These are phyloP conservation scores for Paramyrothecium sp. DNA, from an alignment of 2,329 filamentous ascomycete genomes.

Conservation along the genomic window DNA sequence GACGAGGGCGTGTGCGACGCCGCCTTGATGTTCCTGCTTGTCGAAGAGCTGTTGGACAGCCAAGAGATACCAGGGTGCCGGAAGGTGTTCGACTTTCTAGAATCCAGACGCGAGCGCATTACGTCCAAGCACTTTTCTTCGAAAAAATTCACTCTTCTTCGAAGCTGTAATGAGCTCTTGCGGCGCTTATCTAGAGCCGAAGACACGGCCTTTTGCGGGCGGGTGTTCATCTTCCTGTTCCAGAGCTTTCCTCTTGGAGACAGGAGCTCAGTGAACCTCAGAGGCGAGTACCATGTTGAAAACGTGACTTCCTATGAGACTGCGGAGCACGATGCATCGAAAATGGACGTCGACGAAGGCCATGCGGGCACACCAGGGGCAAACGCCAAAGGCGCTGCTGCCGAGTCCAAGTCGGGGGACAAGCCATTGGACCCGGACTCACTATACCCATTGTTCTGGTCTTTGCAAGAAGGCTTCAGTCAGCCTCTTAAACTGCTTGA, in stretches of 20 bases:
- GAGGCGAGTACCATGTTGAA: slow-evolving; percentile 93
- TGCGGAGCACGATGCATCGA: slow-evolving; percentile 27
- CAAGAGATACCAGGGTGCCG: slow-evolving; percentile 92
- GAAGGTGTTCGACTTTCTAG: slow-evolving; percentile 89
- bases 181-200: slow-evolving; percentile 90
- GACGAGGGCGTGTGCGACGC: slow-evolving; percentile 78
- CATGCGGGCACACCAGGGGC: slow-evolving; percentile 32
- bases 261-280: slow-evolving; percentile 93
- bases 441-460: slow-evolving; percentile 93
- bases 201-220: slow-evolving; percentile 94
- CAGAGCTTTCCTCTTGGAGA: slow-evolving; percentile 96
- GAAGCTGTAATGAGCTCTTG: slow-evolving; percentile 93
- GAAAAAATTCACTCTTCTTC: slow-evolving; percentile 86
- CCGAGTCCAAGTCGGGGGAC: slow-evolving; percentile 43
- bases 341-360: slow-evolving; percentile 65
- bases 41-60: slow-evolving; percentile 93
- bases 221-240: slow-evolving; percentile 98
- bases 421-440: slow-evolving; percentile 63
- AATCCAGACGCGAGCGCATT: slow-evolving; percentile 86
- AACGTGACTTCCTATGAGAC: slow-evolving; percentile 83
- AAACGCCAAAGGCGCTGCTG: slow-evolving; percentile 38
- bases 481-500: slow-evolving; percentile 84
- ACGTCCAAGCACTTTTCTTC: slow-evolving; percentile 77
- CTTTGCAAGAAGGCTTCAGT: slow-evolving; percentile 86
- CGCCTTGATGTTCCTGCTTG: slow-evolving; percentile 81